Evolutionary conservation across 106 monocot species (phyloP), one percentile per base, ranked within the genome.

Genomic region (Allium sativum): DNA sequence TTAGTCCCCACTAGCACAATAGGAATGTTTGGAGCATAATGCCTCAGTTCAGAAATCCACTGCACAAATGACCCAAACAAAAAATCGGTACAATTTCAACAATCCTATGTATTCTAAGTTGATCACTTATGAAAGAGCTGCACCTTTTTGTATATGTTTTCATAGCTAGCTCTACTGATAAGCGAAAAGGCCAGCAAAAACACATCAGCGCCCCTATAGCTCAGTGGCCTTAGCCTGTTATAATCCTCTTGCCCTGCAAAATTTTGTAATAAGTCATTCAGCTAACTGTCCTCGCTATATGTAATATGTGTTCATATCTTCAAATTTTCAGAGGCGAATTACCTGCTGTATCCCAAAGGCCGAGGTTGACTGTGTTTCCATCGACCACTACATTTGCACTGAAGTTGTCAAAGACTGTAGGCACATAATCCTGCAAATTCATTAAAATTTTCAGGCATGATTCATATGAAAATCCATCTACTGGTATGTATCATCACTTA

Each of bases 171-270:
- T 63, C 73, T 82, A 51, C 86, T 87, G 43, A 87, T 82, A 14
- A 87, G 79, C 48, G 86, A 87, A 53, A 87, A 86, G 17, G 86
- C 82, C 42, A 86, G 62, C 42, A 86, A 47, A 54, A 86, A 86
- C 40, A 86, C 78, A 68, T 86, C 86, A n/a, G 93, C 89, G 16
- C 93, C 93, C 73, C 93, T 79, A 58, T 93, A 93, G 65, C 93
- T 93, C 0, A 58, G 86, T 44, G 86, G 86, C 70, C 86, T 72
- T 68, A 86, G 68, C 66, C 86, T 86, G 68, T 82, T 86, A 61
- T 86, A 86, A 72, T 86, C 86, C 42, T 86, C 86, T 52, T 86
- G 86, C 6, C 86, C 86, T 86, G 81, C 42, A 65, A 56, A 45
- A 16, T 15, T 59, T 14, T n/a, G 31, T 31, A 12, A 21, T 17